Evolutionary conservation across 2,329 filamentous ascomycete species (phyloP).

Genomic region (Talaromyces sp.): DNA sequence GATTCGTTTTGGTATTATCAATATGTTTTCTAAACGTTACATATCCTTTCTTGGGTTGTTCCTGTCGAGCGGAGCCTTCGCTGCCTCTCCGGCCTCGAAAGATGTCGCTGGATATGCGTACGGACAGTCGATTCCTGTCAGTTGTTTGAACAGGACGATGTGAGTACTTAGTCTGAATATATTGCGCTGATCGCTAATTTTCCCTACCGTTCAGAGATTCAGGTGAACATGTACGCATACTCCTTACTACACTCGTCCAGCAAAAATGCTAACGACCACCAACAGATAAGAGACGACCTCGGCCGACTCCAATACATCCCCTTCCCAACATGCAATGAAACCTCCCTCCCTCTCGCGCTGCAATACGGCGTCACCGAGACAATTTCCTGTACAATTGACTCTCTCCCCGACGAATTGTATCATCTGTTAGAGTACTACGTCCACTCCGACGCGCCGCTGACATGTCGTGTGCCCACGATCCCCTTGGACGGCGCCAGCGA

Average conservation of each 20-base stretch:
- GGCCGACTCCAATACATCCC: constrained; percentile 89
- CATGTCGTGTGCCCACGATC: constrained; percentile 81
- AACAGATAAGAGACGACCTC: constrained; percentile 67
- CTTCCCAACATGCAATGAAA: constrained; percentile 89
- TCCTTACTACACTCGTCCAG: not conserved
- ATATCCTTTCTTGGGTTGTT: constrained; percentile 16
- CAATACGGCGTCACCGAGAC: constrained; percentile 73
- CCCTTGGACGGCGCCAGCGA: constrained; percentile 46
- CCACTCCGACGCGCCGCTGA: constrained; percentile 89
- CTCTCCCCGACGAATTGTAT: constrained; percentile 53
- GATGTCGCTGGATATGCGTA: constrained; percentile 40
- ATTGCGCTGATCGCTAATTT: constrained; percentile 5
- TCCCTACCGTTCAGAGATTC: constrained; percentile 25
- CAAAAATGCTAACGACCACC: not conserved
- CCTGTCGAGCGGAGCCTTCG: constrained; percentile 3
- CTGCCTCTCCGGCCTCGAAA: constrained; percentile 2
- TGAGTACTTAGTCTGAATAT: constrained; percentile 42
- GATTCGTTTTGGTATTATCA: not conserved
- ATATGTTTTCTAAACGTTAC: constrained; percentile 7
- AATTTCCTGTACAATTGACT: constrained; percentile 52
- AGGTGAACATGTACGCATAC: constrained; percentile 31
- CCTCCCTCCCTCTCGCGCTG: constrained; percentile 74
- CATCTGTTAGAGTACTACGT: constrained; percentile 79
- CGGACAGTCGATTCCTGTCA: constrained; percentile 64
- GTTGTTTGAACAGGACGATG: constrained; percentile 72